Percentiles rank a stretch among this genome's conserved stretches.
Evolutionary conservation across 345 rosid genomes (phyloP).

Genomic region (Populus nigra): DNA sequence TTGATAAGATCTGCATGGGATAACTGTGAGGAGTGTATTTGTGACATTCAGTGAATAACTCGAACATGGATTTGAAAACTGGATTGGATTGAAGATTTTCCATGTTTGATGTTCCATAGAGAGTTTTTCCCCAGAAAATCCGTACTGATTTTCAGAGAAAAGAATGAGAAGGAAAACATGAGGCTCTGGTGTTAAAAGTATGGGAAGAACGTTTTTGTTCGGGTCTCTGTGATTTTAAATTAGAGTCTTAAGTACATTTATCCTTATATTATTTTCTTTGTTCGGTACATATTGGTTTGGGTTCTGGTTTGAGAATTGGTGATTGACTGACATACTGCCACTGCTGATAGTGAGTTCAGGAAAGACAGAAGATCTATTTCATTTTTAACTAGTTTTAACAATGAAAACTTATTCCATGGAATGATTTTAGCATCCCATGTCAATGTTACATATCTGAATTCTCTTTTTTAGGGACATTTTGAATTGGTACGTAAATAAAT

Average conservation of each 20-base stretch:
- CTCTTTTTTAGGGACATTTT: neutral
- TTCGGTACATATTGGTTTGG: too few species aligned
- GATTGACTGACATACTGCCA: too few species aligned
- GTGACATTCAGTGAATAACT: neutral
- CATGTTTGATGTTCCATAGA: neutral
- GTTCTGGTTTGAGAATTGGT: too few species aligned
- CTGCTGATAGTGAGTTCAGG: too few species aligned
- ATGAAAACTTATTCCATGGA: too few species aligned
- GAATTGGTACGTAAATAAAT: conserved; percentile 14
- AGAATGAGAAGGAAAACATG: neutral
- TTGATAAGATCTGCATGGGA: neutral
- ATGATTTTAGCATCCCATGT: neutral
- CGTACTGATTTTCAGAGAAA: neutral
- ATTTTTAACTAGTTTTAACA: too few species aligned
- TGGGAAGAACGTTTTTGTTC: neutral
- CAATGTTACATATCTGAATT: neutral
- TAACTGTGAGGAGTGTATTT: neutral
- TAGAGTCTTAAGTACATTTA: neutral
- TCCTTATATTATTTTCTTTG: too few species aligned
- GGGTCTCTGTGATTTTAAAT: neutral
- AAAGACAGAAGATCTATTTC: too few species aligned
- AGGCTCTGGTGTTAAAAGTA: neutral
- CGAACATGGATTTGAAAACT: too few species aligned
- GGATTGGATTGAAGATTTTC: neutral
- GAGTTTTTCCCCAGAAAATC: neutral